Conservation (phyloP, 2,329 filamentous ascomycete genomes). For the Proliferodiscus dingleyae region DNA sequence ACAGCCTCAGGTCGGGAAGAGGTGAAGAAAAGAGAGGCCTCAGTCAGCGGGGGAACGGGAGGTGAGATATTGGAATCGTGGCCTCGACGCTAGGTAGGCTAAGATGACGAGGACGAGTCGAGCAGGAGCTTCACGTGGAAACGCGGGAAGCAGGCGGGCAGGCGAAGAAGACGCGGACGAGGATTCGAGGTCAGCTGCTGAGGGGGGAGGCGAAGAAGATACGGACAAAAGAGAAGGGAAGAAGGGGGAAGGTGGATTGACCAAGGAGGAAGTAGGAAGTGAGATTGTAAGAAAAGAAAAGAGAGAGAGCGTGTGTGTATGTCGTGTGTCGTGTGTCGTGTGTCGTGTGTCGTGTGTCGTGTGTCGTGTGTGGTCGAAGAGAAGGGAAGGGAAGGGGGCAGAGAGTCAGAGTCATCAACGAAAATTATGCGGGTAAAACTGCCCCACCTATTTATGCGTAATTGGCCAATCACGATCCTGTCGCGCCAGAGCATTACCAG, state of each 20-base stretch:
- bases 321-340: no score
- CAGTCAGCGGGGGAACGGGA: constrained; percentile 4
- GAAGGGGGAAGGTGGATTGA: no score
- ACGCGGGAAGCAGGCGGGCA: constrained; percentile 16
- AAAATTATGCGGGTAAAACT: background rate
- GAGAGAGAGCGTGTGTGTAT: no score
- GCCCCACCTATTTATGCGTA: background rate
- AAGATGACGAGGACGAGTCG: constrained; percentile 24
- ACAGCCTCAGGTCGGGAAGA: constrained; percentile 18
- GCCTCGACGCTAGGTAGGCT: constrained; percentile 15
- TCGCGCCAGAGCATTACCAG: no score
- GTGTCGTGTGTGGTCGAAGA: constrained; percentile 14
- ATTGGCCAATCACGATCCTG: background rate
- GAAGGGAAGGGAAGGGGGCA: constrained; percentile 14
- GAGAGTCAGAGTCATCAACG: constrained; percentile 7
- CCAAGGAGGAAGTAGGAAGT: no score
- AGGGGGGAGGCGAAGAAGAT: constrained; percentile 29
- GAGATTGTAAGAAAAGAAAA: no score
- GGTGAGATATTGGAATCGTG: constrained; percentile 14
- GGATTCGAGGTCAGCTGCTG: constrained; percentile 21
- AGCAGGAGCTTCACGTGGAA: constrained; percentile 12
- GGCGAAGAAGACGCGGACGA: constrained; percentile 10
- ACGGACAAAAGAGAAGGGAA: constrained; percentile 13
- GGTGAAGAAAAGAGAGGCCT: constrained; percentile 10
- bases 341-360: no score